A percentile compares a stretch with the other conserved stretches of the same genome.
Evolutionary conservation across 2,329 filamentous ascomycete genomes (phyloP).

Genomic region (Pleochaeta shiraiana): DNA sequence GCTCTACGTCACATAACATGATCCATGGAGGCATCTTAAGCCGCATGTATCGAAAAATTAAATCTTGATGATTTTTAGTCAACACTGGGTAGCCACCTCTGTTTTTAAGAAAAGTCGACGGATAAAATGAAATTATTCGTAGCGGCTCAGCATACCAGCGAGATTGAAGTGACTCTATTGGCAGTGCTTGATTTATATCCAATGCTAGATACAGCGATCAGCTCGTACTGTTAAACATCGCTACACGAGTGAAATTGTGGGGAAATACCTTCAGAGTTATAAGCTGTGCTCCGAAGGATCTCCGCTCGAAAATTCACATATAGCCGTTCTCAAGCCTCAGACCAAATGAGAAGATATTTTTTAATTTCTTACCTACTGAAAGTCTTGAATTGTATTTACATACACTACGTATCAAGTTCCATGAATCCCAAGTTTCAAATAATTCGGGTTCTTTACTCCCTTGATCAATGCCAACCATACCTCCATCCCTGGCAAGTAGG

Average conservation of each 20-base stretch:
- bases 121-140: slow-evolving; percentile 34
- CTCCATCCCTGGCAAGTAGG: slow-evolving; percentile 15
- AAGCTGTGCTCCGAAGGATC: slow-evolving; percentile 13
- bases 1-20: slow-evolving; percentile 38
- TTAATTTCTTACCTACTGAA: slow-evolving; percentile 49
- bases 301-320: slow-evolving; percentile 8
- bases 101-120: slow-evolving; percentile 35
- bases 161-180: slow-evolving; percentile 36
- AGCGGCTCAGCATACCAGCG: slow-evolving; percentile 50
- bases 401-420: slow-evolving; percentile 67
- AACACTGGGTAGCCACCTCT: slow-evolving; percentile 38
- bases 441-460: slow-evolving; percentile 34
- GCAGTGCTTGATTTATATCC: slow-evolving; percentile 34
- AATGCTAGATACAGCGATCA: slow-evolving; percentile 22
- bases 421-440: slow-evolving; percentile 78
- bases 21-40: slow-evolving; percentile 41
- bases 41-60: slow-evolving; percentile 41
- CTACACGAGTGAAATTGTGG: not conserved
- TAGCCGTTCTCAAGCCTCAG: not conserved
- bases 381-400: slow-evolving; percentile 72
- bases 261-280: slow-evolving; percentile 15
- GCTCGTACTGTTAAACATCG: too few species aligned
- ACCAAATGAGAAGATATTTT: slow-evolving; percentile 10
- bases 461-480: slow-evolving; percentile 19
- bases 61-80: slow-evolving; percentile 34